Evolutionary conservation across 2,329 filamentous ascomycete genomes (phyloP).

Genomic region (Aphanoascus verrucosus): DNA sequence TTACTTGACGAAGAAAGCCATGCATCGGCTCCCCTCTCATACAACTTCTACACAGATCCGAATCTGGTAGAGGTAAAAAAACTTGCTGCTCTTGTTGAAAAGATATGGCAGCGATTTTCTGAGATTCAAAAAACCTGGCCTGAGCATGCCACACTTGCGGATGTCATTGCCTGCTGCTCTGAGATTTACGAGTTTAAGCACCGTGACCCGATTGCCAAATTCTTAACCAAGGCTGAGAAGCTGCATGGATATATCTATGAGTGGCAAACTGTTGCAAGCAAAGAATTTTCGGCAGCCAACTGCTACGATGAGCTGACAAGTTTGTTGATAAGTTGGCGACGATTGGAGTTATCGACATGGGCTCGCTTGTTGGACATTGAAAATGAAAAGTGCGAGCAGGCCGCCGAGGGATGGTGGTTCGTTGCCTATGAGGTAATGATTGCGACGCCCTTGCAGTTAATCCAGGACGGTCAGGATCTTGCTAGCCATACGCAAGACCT

Average conservation of each 20-base stretch:
- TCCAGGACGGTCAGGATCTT: conserved; percentile 49
- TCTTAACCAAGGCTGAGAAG: conserved; percentile 78
- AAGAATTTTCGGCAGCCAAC: conserved; percentile 56
- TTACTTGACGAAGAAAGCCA: conserved; percentile 45
- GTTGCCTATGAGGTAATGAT: conserved; percentile 86
- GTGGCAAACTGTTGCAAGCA: conserved; percentile 89
- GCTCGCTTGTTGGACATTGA: conserved; percentile 79
- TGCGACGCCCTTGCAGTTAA: conserved; percentile 58
- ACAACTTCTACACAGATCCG: conserved; percentile 82
- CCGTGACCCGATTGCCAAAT: conserved; percentile 71
- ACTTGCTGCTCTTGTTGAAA: conserved; percentile 57
- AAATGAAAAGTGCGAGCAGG: conserved; percentile 59
- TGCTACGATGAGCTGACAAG: conserved; percentile 70
- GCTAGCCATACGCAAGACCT: conserved; percentile 55
- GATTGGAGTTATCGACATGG: conserved; percentile 88
- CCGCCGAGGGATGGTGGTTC: conserved; percentile 91
- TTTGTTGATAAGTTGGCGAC: conserved; percentile 77
- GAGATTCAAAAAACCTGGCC: conserved; percentile 55
- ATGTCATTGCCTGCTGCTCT: conserved; percentile 65
- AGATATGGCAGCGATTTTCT: conserved; percentile 60
- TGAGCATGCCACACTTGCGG: conserved; percentile 66
- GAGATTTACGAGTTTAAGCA: conserved; percentile 66
- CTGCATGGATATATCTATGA: conserved; percentile 77
- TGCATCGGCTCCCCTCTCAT: conserved; percentile 38
- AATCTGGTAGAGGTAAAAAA: conserved; percentile 67